phyloP scores from a whole-genome alignment of 2,329 filamentous ascomycete species.

The Colletotrichum trifolii region DNA sequence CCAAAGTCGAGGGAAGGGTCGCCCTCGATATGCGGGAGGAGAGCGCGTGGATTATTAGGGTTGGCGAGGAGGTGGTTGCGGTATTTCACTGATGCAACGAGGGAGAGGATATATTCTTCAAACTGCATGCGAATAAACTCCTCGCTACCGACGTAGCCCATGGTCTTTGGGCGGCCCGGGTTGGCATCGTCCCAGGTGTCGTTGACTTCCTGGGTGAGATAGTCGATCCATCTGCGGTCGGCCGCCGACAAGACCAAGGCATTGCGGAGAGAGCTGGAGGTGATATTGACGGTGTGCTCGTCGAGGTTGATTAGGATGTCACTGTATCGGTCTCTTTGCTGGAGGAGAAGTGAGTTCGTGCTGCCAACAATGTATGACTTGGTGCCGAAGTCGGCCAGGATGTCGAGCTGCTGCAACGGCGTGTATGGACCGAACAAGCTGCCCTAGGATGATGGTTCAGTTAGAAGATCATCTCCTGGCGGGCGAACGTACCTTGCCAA shows the following conservation, averaged over 20 bases:
- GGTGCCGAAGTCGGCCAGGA: constrained; percentile 91
- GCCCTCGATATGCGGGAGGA: constrained; percentile 77
- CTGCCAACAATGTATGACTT: constrained; percentile 98
- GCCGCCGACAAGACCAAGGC: constrained; percentile 84
- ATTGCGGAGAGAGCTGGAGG: constrained; percentile 79
- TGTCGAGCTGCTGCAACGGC: constrained; percentile 92
- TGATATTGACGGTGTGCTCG: constrained; percentile 85
- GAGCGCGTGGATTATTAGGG: constrained; percentile 66
- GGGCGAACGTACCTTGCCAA: constrained; percentile 77
- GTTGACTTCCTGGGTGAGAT: constrained; percentile 90
- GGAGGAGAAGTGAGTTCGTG: constrained; percentile 92
- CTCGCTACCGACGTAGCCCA: constrained; percentile 95
- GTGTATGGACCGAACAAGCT: constrained; percentile 97
- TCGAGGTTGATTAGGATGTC: constrained; percentile 97
- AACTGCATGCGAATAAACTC: constrained; percentile 98
- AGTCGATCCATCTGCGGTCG: constrained; percentile 96
- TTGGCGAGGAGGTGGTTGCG: constrained; percentile 73
- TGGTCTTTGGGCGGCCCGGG: constrained; percentile 88
- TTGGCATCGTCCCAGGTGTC: constrained; percentile 97
- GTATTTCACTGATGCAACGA: constrained; percentile 91
- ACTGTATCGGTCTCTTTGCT: constrained; percentile 95
- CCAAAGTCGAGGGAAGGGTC: constrained; percentile 89
- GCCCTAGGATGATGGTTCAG: constrained; percentile 64
- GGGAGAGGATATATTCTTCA: constrained; percentile 91
- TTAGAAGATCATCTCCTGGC: neutral